These are phyloP conservation scores for Neoascochyta sp. DNA, from an alignment of 2,329 filamentous ascomycete species.

Conservation along the genomic window DNA sequence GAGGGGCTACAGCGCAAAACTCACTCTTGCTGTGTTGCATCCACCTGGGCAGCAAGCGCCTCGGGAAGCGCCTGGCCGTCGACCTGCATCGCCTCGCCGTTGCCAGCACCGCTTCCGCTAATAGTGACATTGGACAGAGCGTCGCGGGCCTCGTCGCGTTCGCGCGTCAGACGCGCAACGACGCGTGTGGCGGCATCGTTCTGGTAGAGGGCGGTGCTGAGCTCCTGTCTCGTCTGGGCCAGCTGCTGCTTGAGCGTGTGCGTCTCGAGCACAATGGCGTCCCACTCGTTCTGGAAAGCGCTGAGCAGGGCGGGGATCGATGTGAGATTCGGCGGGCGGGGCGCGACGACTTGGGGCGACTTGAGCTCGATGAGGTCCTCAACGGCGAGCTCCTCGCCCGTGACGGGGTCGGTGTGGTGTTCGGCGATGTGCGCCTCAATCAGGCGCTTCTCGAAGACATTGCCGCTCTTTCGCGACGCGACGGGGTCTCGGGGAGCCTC, in stretches of 20 bases:
- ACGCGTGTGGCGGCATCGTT: conserved; percentile 96
- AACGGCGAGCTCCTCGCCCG: conserved; percentile 73
- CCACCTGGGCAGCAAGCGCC: conserved; percentile 66
- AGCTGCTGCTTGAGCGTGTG: conserved; percentile 89
- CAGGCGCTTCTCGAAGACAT: conserved; percentile 89
- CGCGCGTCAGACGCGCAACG: conserved; percentile 83
- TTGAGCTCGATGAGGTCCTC: conserved; percentile 89
- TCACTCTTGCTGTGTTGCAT: conserved; percentile 75
- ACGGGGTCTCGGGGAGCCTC: conserved; percentile 94
- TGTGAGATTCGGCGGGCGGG: conserved; percentile 86
- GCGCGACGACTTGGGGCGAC: conserved; percentile 76
- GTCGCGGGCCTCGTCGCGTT: conserved; percentile 88
- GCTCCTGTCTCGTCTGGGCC: conserved; percentile 84
- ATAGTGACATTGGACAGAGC: conserved; percentile 83
- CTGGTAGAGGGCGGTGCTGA: conserved; percentile 91
- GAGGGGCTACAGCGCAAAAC: conserved; percentile 37
- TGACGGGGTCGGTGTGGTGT: conserved; percentile 87
- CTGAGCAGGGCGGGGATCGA: conserved; percentile 93
- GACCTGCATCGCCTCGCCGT: conserved; percentile 88
- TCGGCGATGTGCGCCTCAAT: conserved; percentile 94
- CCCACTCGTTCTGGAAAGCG: conserved; percentile 98
- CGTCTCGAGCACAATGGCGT: conserved; percentile 84
- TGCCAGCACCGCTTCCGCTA: conserved; percentile 50
- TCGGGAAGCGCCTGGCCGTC: conserved; percentile 75
- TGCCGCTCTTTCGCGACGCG: conserved; percentile 88